Evolutionary conservation across 805 yeast genomes (phyloP).

Genomic region (Priceomyces fermenticarens): DNA sequence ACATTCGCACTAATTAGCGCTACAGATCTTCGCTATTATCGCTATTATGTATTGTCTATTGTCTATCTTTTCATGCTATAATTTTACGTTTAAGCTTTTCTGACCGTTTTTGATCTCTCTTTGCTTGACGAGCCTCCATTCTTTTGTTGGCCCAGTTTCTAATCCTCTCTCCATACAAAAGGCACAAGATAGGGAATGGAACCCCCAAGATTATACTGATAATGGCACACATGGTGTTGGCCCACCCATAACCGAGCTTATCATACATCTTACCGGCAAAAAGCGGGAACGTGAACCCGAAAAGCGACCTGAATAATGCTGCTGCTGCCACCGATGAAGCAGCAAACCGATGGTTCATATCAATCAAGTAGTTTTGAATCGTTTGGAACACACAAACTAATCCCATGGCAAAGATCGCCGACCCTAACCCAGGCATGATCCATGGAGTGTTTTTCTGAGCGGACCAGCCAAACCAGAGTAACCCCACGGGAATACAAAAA

Average conservation of each 20-base stretch:
- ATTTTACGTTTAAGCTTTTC: constrained; percentile 12
- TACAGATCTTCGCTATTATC: no score
- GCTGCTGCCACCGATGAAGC: constrained; percentile 42
- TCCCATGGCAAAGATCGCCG: constrained; percentile 35
- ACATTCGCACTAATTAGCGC: no score
- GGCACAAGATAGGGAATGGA: constrained; percentile 37
- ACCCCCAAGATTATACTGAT: constrained; percentile 32
- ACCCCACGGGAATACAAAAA: constrained; percentile 32
- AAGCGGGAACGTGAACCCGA: constrained; percentile 38
- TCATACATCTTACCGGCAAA: constrained; percentile 37
- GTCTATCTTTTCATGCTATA: no score
- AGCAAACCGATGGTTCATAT: constrained; percentile 35
- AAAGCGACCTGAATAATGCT: constrained; percentile 36
- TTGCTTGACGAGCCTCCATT: constrained; percentile 20
- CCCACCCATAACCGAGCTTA: constrained; percentile 37
- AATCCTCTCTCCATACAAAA: constrained; percentile 33
- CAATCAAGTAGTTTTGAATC: constrained; percentile 36
- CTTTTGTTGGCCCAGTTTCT: constrained; percentile 31
- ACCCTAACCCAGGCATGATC: constrained; percentile 37
- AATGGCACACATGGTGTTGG: constrained; percentile 36
- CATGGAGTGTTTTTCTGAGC: constrained; percentile 33
- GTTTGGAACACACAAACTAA: constrained; percentile 37
- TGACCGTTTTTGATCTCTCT: constrained; percentile 19
- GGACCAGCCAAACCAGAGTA: constrained; percentile 42
- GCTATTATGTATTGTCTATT: no score